These are phyloP conservation scores for Diaporthe destruens DNA, from an alignment of 2,329 filamentous ascomycete genomes.

Conservation along the genomic window DNA sequence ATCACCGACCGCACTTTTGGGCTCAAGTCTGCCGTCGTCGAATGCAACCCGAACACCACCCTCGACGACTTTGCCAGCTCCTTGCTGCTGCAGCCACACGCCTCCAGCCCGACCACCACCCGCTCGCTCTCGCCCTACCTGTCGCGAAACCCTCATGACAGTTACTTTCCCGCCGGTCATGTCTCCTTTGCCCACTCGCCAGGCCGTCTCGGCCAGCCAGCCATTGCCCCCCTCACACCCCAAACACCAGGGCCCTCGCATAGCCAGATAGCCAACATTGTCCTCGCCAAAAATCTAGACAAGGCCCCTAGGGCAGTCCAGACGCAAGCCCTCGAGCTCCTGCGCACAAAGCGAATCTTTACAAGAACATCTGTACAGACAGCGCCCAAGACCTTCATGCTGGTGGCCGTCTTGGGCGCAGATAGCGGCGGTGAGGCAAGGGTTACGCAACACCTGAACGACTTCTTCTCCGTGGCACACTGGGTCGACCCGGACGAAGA, in stretches of 20 bases:
- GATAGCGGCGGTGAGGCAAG: constrained; percentile 60
- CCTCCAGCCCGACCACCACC: constrained; percentile 49
- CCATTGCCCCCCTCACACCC: constrained; percentile 46
- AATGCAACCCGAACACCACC: constrained; percentile 79
- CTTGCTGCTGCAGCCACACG: constrained; percentile 69
- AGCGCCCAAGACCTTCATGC: constrained; percentile 82
- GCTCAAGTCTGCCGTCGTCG: constrained; percentile 75
- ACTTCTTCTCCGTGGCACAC: constrained; percentile 90
- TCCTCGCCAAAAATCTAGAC: constrained; percentile 86
- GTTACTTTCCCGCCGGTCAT: constrained; percentile 46
- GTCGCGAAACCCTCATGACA: constrained; percentile 36
- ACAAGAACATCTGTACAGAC: constrained; percentile 80
- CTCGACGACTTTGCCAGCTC: constrained; percentile 84
- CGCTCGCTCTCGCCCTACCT: constrained; percentile 42
- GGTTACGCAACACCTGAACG: constrained; percentile 75
- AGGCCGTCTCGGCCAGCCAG: constrained; percentile 24
- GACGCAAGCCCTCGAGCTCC: constrained; percentile 82
- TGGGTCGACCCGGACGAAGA: constrained; percentile 79
- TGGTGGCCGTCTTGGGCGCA: constrained; percentile 77
- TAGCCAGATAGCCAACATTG: constrained; percentile 77
- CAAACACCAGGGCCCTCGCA: constrained; percentile 46
- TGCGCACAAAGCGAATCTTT: constrained; percentile 83
- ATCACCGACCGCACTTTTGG: constrained; percentile 79
- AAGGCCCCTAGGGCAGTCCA: constrained; percentile 81
- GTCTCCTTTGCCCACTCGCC: constrained; percentile 18